Evolutionary conservation across 768 basidiomycete species (phyloP).

Genomic region (Daedaleopsis sinensis): DNA sequence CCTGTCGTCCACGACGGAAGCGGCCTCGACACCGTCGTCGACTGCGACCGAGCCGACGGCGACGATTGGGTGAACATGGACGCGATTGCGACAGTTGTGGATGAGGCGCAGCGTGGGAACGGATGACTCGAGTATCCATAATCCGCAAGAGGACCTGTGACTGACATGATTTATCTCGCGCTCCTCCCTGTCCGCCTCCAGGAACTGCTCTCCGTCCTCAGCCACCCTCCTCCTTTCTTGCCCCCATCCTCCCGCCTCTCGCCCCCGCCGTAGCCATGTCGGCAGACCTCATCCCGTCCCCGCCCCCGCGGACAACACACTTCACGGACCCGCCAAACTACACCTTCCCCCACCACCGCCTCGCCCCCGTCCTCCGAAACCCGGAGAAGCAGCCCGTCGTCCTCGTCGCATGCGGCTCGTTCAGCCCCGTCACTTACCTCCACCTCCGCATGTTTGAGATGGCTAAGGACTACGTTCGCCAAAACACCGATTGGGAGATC

Average conservation of each 20-base stretch:
- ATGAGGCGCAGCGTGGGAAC: constrained; percentile 28
- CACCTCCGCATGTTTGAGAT: constrained; percentile 99
- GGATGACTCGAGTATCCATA: constrained; percentile 26
- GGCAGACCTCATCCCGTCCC: constrained; percentile 11
- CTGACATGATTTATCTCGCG: constrained; percentile 11
- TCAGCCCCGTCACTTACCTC: constrained; percentile 97
- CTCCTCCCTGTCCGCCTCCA: constrained; percentile 4
- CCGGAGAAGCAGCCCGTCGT: constrained; percentile 82
- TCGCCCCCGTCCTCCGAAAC: constrained; percentile 58
- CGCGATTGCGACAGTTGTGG: background rate
- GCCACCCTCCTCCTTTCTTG: constrained; percentile 2
- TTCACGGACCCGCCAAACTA: constrained; percentile 73
- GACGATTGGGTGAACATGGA: background rate
- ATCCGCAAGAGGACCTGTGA: constrained; percentile 3
- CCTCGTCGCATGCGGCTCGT: constrained; percentile 96
- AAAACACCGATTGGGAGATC: constrained; percentile 92
- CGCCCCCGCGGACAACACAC: constrained; percentile 14
- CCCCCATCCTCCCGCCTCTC: background rate
- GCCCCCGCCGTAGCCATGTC: background rate
- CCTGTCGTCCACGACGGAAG: too few species aligned
- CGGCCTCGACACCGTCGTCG: too few species aligned
- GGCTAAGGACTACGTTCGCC: constrained; percentile 94
- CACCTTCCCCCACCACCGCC: constrained; percentile 67
- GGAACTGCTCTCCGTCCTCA: background rate
- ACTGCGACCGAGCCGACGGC: background rate